Base-by-base conservation (phyloP, 2,329 filamentous ascomycete genomes). In the Beauveria scarabaeidicola region DNA sequence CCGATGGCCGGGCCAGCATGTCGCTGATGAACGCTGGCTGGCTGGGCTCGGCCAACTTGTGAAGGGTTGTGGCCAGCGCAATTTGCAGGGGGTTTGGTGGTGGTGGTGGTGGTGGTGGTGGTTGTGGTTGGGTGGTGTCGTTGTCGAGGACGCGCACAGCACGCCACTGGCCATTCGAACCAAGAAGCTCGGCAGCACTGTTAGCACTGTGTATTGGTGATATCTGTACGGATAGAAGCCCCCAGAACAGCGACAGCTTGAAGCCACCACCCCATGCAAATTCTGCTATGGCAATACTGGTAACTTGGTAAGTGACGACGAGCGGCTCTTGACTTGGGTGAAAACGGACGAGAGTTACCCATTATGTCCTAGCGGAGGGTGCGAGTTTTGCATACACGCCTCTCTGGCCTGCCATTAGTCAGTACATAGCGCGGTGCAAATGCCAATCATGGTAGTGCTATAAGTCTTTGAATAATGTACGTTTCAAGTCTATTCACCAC, bases 21-120 rank as follows among this genome's bases (percentile, higher is more conserved):
- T 48, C 44, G 54, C 54, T 50, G 32, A 27, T 41, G 44, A 23
- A 36, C 54, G 54, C 54, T 57, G 54, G 19, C 54, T 50, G 36
- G 54, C 43, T 58, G 44, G 46, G 54, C 43, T 58, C 54, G 54
- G 54, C 54, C 44, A 58, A 58, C 54, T 58, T 48, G 43, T 25
- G 2, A 27, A 40, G 10, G 25, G 52, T 44, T 44, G 25, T 43
- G 53, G 29, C 15, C 44, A 21, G 53, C 44, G 32, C 50, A 48
- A 11, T 15, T 19, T 58, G 46, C 46, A 51, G 44, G 43, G 32
- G 54, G 53, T 5, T 25, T 15, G 32, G 8, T 41, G 17, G 40
- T 43, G 23, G n/a, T n/a, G n/a, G n/a, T n/a, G 36, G 3, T 47
- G 11, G 19, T 21, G 40, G n/a, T 27, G 5, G 19, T 54, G 23